phyloP scores from a whole-genome alignment of 192 early-diverging fungal species.

The Backusella tuberculispora region DNA sequence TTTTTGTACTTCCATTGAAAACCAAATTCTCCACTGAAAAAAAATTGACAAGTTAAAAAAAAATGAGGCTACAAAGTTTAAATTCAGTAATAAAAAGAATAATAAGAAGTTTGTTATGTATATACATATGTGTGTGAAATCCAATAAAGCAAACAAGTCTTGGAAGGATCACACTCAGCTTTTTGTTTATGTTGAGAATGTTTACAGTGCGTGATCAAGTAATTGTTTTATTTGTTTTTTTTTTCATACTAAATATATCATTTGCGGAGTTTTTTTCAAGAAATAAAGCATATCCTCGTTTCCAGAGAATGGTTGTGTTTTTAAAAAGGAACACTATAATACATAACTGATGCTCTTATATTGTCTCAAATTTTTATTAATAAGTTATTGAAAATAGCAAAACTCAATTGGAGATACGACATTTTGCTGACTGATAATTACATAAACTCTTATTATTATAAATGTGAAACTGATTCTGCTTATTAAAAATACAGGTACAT shows the following conservation, averaged over 20 bases:
- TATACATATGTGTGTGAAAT: background rate
- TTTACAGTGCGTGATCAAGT: background rate
- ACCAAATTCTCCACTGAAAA: too few species aligned
- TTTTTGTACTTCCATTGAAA: too few species aligned
- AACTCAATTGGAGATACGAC: background rate
- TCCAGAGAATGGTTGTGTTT: too few species aligned
- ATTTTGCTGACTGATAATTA: background rate
- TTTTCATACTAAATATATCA: background rate
- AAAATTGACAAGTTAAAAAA: background rate
- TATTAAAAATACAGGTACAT: too few species aligned
- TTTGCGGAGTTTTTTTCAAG: too few species aligned
- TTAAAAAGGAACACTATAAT: too few species aligned
- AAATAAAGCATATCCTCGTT: too few species aligned
- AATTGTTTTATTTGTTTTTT: background rate
- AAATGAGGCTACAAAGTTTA: slow-evolving; percentile 1
- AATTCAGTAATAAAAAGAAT: background rate
- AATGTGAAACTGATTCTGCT: background rate
- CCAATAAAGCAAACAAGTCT: background rate
- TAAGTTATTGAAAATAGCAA: background rate
- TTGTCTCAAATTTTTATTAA: background rate
- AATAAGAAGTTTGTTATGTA: background rate
- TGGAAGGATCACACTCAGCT: too few species aligned
- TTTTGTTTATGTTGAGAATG: background rate
- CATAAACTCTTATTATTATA: background rate
- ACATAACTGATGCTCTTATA: too few species aligned